Evolutionary conservation across 306 rosid genomes (phyloP), one percentile per base, ranked within the genome.

Genomic region (Ormosia emarginata): DNA sequence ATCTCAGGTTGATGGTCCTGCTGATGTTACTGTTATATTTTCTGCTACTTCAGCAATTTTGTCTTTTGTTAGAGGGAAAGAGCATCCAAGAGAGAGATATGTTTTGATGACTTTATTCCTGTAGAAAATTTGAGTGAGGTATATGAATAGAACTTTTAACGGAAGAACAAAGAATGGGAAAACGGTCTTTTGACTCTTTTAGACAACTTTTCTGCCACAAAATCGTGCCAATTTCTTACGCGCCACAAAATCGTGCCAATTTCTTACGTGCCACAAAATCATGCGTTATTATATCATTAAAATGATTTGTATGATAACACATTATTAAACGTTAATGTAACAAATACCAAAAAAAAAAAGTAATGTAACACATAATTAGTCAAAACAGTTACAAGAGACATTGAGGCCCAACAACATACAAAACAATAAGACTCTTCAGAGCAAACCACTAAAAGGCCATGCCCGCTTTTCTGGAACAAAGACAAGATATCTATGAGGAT

Each of bases 41-140:
- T 72, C 62, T 44, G 79, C 17, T 43, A 34, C 43, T 57, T 10
- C 2, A 71, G 46, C 83, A 41, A 32, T 78, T 82, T 72, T 37
- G 80, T 65, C 10, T 62, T n/a, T 80, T 53, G 72, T 46, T 47
- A 85, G 69, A 47, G 66, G 52, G 63, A 39, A 74, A 77, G 61
- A 17, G 71, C 34, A 59, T 32, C 82, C 43, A 33, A 37, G 49
- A 46, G 49, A 46, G 57, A 53, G 50, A 68, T 2, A 59, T 65
- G 81, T 13, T 53, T 50, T 64, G 52, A 67, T 32, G 47, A 66
- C 39, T 46, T 9, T 4, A 30, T 41, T 77, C 43, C 13, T 12
- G 76, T 29, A 62, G 10, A 79, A 49, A 30, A 44, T 29, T 53
- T 39, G 56, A 72, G 40, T 12, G 9, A 10, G 24, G 8, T 39